Base-by-base conservation (phyloP, 2,329 filamentous ascomycete species). In the Didymella segeticola region DNA sequence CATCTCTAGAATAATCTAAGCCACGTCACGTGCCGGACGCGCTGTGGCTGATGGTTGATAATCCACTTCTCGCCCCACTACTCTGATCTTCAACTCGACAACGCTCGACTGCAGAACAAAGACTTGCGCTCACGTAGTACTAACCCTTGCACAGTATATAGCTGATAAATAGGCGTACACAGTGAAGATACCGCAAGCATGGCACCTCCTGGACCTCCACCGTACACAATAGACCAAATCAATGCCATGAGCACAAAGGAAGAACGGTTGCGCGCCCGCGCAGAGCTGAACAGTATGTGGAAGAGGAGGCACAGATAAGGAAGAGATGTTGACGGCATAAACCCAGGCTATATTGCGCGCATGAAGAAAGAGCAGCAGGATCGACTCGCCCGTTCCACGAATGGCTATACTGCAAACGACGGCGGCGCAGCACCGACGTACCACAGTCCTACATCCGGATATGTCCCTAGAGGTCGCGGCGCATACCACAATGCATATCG, bases 281-380 rank as follows among this genome's bases (percentile, higher is more conserved):
- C 68, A 33, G 66, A 67, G 47, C 45, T 68, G n/a, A 58, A 51
- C 39, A 69, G 68, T 69, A 67, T 23, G 67, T 66, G 52, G 31
- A 57, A 60, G 34, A 61, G 43, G 45, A 53, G 45, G 33, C 17
- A 19, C n/a, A 2, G 19, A 20, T 14, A 15, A 19, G 27, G 41
- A 34, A 43, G 23, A 25, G 2, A 22, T 53, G 10, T 51, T 64
- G 45, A 69, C 61, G 25, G 26, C 26, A 14, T 34, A 7, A 39
- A 43, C 14, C 3, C 51, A 67, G 61, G 57, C 51, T 68, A 64
- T 19, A 58, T 64, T 23, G 55, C 43, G 47, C 59, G 62, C 37
- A 47, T 64, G 47, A 67, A 62, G 57, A 65, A 55, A 39, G 58
- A 63, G 38, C 58, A 58, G 38, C 54, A 63, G 37, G 55, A 61